phyloP scores from a whole-genome alignment of 1,139 yeast species.

The Cylindricascospora bacillispora region DNA sequence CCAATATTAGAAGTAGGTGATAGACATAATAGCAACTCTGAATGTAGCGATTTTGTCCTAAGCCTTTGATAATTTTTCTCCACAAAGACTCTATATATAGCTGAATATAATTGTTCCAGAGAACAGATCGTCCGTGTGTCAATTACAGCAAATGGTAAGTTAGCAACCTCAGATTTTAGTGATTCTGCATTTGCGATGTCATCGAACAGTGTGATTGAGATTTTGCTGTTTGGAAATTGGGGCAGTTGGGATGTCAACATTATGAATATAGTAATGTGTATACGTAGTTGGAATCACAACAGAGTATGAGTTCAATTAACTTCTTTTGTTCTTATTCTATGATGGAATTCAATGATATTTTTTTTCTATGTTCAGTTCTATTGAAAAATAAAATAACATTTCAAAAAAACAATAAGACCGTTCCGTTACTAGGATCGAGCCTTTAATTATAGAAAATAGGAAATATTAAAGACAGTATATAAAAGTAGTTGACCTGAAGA shows the following conservation, averaged over 20 bases:
- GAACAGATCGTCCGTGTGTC: conserved; percentile 34
- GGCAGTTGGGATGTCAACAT: conserved; percentile 24
- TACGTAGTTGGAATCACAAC: too few relatives aligned
- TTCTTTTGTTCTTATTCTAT: too few relatives aligned
- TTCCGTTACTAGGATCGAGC: too few relatives aligned
- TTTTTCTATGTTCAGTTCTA: too few relatives aligned
- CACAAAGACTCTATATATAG: conserved; percentile 36
- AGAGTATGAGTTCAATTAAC: too few relatives aligned
- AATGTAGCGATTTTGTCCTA: conserved; percentile 38
- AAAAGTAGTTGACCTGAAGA: too few relatives aligned
- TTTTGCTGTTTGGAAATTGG: conserved; percentile 30
- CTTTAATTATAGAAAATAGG: too few relatives aligned
- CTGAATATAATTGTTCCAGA: conserved; percentile 36
- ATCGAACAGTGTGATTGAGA: conserved; percentile 30
- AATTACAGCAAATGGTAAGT: conserved; percentile 34
- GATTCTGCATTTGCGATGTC: conserved; percentile 32
- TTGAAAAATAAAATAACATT: too few relatives aligned
- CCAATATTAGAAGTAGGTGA: conserved; percentile 39
- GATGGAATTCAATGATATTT: too few relatives aligned
- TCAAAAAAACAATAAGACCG: too few relatives aligned
- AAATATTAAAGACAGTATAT: too few relatives aligned
- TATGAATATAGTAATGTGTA: too few relatives aligned
- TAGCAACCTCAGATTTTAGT: conserved; percentile 25
- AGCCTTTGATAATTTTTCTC: conserved; percentile 31
- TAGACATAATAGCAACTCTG: conserved; percentile 40